Base-by-base conservation (phyloP, 148 eudicot species). In the Spergularia bocconei region DNA sequence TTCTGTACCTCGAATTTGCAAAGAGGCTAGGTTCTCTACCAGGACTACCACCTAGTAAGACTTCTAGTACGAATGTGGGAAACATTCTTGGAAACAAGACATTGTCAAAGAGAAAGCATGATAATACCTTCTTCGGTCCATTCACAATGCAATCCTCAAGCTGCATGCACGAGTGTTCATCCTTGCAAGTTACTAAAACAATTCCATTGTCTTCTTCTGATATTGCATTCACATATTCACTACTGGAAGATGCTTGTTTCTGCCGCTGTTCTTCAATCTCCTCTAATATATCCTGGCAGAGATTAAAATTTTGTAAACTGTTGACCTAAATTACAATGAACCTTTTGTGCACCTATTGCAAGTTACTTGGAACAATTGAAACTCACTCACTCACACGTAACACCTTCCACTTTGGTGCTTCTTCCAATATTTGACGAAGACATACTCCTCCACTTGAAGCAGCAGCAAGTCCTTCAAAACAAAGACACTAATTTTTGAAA, bases 331-430 rank as follows among this genome's bases (percentile, higher is more conserved):
- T 44, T 16, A 56, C 36, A n/a, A 11, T 20, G 48, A 12, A 59
- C 15, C 51, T 29, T 15, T 48, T 33, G 1, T 6, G 5, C 60
- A 68, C 57, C 25, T 59, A 57, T 57, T 14, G 16, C 39, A 38
- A 57, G 39, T 7, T 9, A 51, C 16, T 73, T 70, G 54, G 67
- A 72, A 82, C 56, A 79, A 68, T 71, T 71, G 51, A 73, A 83
- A 85, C 84, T 90, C 88, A 87, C 96, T 92, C 93, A 95, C 98
- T 95, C 93, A 95, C 99, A 83, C 84, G 94, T 80, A 96, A 96
- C 82, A 91, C 91, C 87, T 96, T 96, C 99, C 99, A 95, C 84
- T 91, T 91, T 72, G 98, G 99, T 52, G 98, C 86, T 87, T 88
- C 97, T 82, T 96, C 99, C 85, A 96, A 78, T 75, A 86, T 86